Percentiles rank a stretch among this genome's conserved stretches.
These are phyloP conservation scores for Fusarium sublunatum DNA, from an alignment of 2,329 filamentous ascomycete genomes.

Conservation along the genomic window DNA sequence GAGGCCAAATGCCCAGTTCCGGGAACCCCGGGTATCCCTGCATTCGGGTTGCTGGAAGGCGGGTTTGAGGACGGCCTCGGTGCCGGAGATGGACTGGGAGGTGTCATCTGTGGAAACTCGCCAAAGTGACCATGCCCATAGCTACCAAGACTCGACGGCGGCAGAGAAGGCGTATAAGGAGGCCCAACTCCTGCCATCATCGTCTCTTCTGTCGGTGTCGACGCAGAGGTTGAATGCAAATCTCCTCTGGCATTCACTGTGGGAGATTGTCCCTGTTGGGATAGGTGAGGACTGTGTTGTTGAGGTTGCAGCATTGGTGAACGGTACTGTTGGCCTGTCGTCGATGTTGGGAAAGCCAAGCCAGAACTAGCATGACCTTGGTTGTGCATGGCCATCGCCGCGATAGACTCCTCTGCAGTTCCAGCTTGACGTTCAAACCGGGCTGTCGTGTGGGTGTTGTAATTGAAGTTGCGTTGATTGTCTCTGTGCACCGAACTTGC, in stretches of 20 bases:
- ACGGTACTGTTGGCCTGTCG: not conserved
- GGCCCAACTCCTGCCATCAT: not conserved
- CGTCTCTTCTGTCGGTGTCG: not conserved
- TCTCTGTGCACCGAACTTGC: constrained; percentile 1
- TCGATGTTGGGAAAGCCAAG: not conserved
- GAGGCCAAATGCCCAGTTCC: not conserved
- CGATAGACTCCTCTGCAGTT: constrained; percentile 34
- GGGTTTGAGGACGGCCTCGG: constrained; percentile 19
- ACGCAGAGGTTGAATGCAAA: not conserved
- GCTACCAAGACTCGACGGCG: not conserved
- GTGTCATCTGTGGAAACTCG: constrained; percentile 17
- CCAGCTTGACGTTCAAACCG: constrained; percentile 21
- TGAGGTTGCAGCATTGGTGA: not conserved
- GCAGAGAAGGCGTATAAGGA: constrained; percentile 6
- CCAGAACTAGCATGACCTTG: not conserved
- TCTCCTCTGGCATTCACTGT: not conserved
- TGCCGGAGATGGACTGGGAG: constrained; percentile 39
- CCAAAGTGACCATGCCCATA: not conserved
- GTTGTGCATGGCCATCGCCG: constrained; percentile 2
- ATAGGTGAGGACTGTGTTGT: not conserved
- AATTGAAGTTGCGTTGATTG: constrained; percentile 2
- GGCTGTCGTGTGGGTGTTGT: constrained; percentile 11
- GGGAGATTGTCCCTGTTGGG: not conserved
- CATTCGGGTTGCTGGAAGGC: not conserved
- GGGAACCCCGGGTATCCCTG: not conserved